Conservation (phyloP, 2,329 filamentous ascomycete genomes). For the Botryosphaeria agaves region DNA sequence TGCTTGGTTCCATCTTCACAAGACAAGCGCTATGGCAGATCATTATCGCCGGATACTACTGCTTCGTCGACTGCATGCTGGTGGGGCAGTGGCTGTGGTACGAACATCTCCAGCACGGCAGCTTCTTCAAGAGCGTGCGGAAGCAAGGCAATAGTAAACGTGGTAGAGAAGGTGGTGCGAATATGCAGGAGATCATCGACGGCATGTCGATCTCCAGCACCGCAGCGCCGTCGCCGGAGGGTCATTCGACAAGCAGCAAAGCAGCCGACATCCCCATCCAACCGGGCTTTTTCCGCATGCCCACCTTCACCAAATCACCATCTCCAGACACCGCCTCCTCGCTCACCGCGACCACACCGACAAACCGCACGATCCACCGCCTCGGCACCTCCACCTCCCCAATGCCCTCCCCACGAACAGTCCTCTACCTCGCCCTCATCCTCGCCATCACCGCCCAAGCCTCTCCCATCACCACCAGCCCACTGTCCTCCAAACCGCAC, state of each 20-base stretch:
- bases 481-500: slow-evolving; percentile 6
- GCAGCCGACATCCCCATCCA: slow-evolving; percentile 6
- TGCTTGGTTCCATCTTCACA: slow-evolving; percentile 45
- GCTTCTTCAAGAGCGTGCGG: slow-evolving; percentile 22
- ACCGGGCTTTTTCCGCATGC: slow-evolving; percentile 12
- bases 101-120: slow-evolving; percentile 34
- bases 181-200: slow-evolving; percentile 14
- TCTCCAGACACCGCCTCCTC: slow-evolving; percentile 4
- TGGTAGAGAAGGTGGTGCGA: slow-evolving; percentile 4
- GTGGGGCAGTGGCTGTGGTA: slow-evolving; percentile 51
- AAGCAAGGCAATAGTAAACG: slow-evolving; percentile 5
- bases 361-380: slow-evolving; percentile 14
- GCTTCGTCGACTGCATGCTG: slow-evolving; percentile 44
- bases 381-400: slow-evolving; percentile 21
- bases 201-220: slow-evolving; percentile 7
- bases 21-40: slow-evolving; percentile 50
- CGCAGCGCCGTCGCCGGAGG: background rate
- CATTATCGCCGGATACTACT: slow-evolving; percentile 47
- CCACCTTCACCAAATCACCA: slow-evolving; percentile 5
- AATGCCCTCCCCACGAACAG: slow-evolving; percentile 26
- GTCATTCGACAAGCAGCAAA: slow-evolving; percentile 1
- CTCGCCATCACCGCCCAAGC: slow-evolving; percentile 24
- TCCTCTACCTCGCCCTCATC: slow-evolving; percentile 27
- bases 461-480: slow-evolving; percentile 9
- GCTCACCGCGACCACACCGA: slow-evolving; percentile 8